Percentiles rank a stretch among this genome's conserved stretches.
Conservation (phyloP, 805 yeast species). For the Saccharomyces jurei region DNA sequence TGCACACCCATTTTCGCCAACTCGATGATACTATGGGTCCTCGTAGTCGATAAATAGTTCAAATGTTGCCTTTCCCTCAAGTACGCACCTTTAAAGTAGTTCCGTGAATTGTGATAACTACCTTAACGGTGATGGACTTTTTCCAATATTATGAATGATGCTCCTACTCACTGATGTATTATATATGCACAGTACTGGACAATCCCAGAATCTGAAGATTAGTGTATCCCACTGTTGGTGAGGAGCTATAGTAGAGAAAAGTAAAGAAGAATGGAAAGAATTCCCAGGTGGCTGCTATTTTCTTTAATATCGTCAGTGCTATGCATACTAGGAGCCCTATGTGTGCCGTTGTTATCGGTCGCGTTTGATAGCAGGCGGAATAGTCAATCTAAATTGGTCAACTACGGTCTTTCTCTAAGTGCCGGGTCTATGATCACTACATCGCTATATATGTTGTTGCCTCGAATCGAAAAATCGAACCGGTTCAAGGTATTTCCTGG, state of each 20-base stretch:
- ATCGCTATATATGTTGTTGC: conserved; percentile 67
- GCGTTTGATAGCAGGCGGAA: conserved; percentile 10
- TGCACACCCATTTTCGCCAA: not conserved
- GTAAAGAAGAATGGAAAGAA: not conserved
- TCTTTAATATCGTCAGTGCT: conserved; percentile 56
- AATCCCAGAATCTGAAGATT: not conserved
- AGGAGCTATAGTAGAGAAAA: not conserved
- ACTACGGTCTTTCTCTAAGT: conserved; percentile 67
- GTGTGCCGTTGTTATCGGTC: conserved; percentile 37
- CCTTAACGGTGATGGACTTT: not conserved
- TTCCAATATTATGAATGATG: not conserved
- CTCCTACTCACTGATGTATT: not conserved
- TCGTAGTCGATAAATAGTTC: not conserved
- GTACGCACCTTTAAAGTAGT: not conserved
- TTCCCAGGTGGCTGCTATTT: conserved; percentile 28
- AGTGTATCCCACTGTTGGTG: not conserved
- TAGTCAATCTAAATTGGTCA: conserved; percentile 49
- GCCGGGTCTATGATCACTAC: conserved; percentile 80
- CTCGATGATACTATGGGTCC: not conserved
- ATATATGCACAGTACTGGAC: not conserved
- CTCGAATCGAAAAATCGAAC: conserved; percentile 43
- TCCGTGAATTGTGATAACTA: not conserved
- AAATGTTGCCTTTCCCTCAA: not conserved
- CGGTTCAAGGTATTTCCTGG: conserved; percentile 39
- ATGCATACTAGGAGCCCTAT: conserved; percentile 62